Percentiles rank a stretch among this genome's conserved stretches.
Conservation (phyloP, 495 filamentous ascomycete genomes). For the Pseudomonodictys pantanalensis region DNA sequence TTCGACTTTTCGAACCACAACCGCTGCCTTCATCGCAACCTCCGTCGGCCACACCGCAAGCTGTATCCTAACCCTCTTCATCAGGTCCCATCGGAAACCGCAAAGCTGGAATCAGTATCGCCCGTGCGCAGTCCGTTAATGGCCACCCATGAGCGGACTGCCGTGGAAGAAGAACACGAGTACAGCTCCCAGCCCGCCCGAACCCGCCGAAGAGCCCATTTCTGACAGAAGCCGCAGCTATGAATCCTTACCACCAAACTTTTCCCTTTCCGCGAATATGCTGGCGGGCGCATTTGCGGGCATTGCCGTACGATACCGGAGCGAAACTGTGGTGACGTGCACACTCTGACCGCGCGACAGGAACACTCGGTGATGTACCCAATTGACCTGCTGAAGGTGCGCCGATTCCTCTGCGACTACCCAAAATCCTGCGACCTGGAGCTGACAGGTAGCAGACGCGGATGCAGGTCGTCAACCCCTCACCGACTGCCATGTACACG, state of each 20-base stretch:
- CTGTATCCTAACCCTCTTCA: background rate
- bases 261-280: conserved; percentile 73
- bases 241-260: conserved; percentile 68
- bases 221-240: conserved; percentile 46
- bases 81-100: conserved; percentile 3
- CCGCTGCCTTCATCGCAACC: background rate
- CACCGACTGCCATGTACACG: conserved; percentile 79
- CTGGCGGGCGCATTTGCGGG: conserved; percentile 93
- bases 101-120: conserved; percentile 16
- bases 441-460: conserved; percentile 64
- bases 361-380: conserved; percentile 98
- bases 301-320: conserved; percentile 69
- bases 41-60: background rate
- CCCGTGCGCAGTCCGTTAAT: conserved; percentile 32
- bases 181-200: conserved; percentile 21
- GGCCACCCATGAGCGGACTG: conserved; percentile 41
- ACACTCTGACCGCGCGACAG: conserved; percentile 30
- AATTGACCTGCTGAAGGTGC: conserved; percentile 94
- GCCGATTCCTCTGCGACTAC: conserved; percentile 27
- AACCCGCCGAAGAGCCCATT: background rate
- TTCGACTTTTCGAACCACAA: background rate
- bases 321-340: conserved; percentile 32
- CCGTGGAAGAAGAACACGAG: conserved; percentile 42
- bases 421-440: conserved; percentile 19
- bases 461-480: conserved; percentile 93